These are phyloP conservation scores for Penicillium italicum DNA, from an alignment of 2,329 filamentous ascomycete species.

Conservation along the genomic window DNA sequence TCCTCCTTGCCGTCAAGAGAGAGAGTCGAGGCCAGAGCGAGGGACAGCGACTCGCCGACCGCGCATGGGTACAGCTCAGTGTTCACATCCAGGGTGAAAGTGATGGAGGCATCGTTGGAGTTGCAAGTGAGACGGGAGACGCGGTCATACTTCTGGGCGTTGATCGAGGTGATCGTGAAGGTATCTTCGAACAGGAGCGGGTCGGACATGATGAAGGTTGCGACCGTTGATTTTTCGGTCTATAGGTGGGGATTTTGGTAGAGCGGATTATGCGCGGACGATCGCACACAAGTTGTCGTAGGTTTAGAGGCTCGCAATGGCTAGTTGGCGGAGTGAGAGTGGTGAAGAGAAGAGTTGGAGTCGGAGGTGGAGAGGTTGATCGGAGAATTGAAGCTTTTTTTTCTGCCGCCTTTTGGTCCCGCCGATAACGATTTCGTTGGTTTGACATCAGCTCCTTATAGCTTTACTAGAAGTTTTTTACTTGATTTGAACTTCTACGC, in stretches of 20 bases:
- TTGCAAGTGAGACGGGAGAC: conserved; percentile 79
- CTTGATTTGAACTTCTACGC: conserved; percentile 5
- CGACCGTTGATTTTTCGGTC: conserved; percentile 28
- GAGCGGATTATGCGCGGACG: background rate
- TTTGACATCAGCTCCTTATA: conserved; percentile 3
- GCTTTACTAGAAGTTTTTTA: background rate
- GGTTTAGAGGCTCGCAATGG: background rate
- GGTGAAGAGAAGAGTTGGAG: conserved; percentile 14
- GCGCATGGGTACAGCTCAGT: conserved; percentile 80
- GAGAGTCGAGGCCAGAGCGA: conserved; percentile 81
- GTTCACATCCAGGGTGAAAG: conserved; percentile 88
- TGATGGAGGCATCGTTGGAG: conserved; percentile 69
- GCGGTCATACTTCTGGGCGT: conserved; percentile 90
- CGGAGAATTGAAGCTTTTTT: conserved; percentile 29
- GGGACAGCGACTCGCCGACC: conserved; percentile 70
- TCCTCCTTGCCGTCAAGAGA: conserved; percentile 83
- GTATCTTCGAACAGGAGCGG: conserved; percentile 90
- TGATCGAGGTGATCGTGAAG: conserved; percentile 75
- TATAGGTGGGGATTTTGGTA: background rate
- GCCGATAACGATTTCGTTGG: conserved; percentile 22
- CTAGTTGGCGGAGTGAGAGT: conserved; percentile 1
- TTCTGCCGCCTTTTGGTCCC: conserved; percentile 26
- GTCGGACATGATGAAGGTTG: conserved; percentile 62
- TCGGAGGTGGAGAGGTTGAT: conserved; percentile 16
- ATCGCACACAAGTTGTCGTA: background rate